These are phyloP conservation scores for Diaporthe sp. DNA, from an alignment of 2,329 filamentous ascomycete genomes.

Conservation along the genomic window DNA sequence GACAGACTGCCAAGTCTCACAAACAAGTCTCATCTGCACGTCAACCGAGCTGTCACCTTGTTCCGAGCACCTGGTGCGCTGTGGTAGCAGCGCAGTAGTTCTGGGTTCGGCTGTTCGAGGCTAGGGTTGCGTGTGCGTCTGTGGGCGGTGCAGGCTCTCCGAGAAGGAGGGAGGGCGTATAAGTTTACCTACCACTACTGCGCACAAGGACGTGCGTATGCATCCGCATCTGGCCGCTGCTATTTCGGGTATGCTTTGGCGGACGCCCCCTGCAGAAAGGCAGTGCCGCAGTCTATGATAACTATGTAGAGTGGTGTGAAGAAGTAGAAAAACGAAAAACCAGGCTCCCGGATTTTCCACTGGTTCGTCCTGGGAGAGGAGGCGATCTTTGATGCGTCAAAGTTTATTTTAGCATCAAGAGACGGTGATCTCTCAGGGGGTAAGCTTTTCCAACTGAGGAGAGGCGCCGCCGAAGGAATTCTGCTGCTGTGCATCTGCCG, in stretches of 20 bases:
- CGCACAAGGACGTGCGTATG: background rate
- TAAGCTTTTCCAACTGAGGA: background rate
- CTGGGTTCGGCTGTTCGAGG: slow-evolving; percentile 6
- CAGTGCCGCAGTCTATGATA: background rate
- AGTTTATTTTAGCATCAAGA: background rate
- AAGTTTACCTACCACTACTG: background rate
- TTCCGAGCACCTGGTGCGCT: slow-evolving; percentile 25
- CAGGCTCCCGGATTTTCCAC: background rate
- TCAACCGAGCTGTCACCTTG: slow-evolving; percentile 27
- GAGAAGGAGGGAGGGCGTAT: background rate
- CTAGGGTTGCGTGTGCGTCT: slow-evolving; percentile 24
- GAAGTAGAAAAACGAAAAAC: background rate
- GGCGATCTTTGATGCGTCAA: slow-evolving; percentile 23
- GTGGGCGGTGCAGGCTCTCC: slow-evolving; percentile 9
- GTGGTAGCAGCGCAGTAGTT: slow-evolving; percentile 10
- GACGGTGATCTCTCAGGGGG: background rate
- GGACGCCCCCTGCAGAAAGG: slow-evolving; percentile 7
- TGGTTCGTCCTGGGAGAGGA: background rate
- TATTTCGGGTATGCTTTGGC: slow-evolving; percentile 21
- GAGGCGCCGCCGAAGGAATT: background rate
- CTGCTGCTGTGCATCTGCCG: background rate
- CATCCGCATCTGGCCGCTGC: background rate
- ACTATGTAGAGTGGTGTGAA: background rate
- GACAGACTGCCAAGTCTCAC: slow-evolving; percentile 5
- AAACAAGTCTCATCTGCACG: slow-evolving; percentile 32